Percentiles rank a stretch among this genome's conserved stretches.
These are phyloP conservation scores for Nigrospora sphaerica DNA, from an alignment of 2,329 filamentous ascomycete genomes.

Conservation along the genomic window DNA sequence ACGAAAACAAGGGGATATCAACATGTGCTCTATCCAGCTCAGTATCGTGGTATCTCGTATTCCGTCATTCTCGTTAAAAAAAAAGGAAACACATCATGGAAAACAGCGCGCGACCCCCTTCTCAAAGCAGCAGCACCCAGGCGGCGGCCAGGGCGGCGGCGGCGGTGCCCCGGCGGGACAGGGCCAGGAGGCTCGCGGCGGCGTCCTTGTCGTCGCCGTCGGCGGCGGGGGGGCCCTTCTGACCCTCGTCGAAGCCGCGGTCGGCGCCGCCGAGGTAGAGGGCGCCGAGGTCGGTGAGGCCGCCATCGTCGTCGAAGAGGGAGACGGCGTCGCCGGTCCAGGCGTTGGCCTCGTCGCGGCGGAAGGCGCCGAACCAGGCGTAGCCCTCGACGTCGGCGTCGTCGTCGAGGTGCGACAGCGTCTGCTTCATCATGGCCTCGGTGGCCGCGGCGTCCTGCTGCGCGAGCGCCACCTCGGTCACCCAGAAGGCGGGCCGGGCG, in stretches of 20 bases:
- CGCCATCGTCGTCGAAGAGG: slow-evolving; percentile 27
- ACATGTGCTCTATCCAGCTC: too few species aligned
- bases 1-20: too few species aligned
- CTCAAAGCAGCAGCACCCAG: neutral
- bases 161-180: neutral
- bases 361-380: slow-evolving; percentile 34
- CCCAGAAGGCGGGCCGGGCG: slow-evolving; percentile 22
- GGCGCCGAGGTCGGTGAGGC: slow-evolving; percentile 28
- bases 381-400: slow-evolving; percentile 27
- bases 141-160: neutral
- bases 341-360: slow-evolving; percentile 26
- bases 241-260: slow-evolving; percentile 28
- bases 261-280: slow-evolving; percentile 30
- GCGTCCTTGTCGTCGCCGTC: neutral
- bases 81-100: too few species aligned
- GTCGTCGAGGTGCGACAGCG: slow-evolving; percentile 24
- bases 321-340: slow-evolving; percentile 31
- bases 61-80: too few species aligned
- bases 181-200: neutral
- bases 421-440: slow-evolving; percentile 31
- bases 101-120: too few species aligned
- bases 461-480: slow-evolving; percentile 32
- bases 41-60: too few species aligned
- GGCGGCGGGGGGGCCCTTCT: slow-evolving; percentile 6
- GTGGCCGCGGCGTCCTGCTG: slow-evolving; percentile 25